These are phyloP conservation scores for Trichoderma sp. DNA, from an alignment of 2,329 filamentous ascomycete genomes.

Conservation along the genomic window DNA sequence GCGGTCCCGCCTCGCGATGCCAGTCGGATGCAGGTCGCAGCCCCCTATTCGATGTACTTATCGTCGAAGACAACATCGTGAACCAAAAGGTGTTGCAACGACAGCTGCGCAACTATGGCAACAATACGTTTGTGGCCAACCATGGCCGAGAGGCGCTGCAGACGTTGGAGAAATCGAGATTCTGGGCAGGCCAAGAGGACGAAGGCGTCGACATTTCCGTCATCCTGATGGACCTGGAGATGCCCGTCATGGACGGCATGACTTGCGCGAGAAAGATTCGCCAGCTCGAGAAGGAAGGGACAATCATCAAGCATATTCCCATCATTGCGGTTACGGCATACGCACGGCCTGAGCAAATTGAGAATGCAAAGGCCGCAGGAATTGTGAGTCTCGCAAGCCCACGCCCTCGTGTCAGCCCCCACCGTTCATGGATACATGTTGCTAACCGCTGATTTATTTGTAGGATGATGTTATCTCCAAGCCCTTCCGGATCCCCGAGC, in stretches of 20 bases:
- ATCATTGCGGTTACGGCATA: slow-evolving; percentile 86
- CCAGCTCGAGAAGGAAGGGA: slow-evolving; percentile 64
- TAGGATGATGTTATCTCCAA: slow-evolving; percentile 77
- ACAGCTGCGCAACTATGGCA: slow-evolving; percentile 62
- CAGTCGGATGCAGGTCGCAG: slow-evolving; percentile 28
- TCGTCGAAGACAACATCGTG: slow-evolving; percentile 69
- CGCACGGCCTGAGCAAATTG: slow-evolving; percentile 72
- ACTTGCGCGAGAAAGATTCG: slow-evolving; percentile 71
- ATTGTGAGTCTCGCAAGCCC: slow-evolving; percentile 58
- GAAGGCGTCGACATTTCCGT: slow-evolving; percentile 61
- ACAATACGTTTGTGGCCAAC: slow-evolving; percentile 64
- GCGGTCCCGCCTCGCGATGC: slow-evolving; percentile 28
- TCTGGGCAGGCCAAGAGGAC: slow-evolving; percentile 54
- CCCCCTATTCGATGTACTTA: slow-evolving; percentile 58
- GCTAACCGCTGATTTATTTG: background rate
- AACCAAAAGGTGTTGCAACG: slow-evolving; percentile 67
- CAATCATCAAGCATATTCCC: slow-evolving; percentile 67
- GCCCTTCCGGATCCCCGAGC: slow-evolving; percentile 73
- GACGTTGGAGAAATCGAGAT: slow-evolving; percentile 57
- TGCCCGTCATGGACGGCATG: slow-evolving; percentile 82
- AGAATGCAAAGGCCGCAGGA: slow-evolving; percentile 69
- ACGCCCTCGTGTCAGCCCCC: background rate
- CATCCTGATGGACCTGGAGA: slow-evolving; percentile 80
- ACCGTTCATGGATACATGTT: background rate
- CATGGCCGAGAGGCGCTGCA: slow-evolving; percentile 66